Conservation (phyloP, 345 rosid species). For the Brassica rapa region DNA sequence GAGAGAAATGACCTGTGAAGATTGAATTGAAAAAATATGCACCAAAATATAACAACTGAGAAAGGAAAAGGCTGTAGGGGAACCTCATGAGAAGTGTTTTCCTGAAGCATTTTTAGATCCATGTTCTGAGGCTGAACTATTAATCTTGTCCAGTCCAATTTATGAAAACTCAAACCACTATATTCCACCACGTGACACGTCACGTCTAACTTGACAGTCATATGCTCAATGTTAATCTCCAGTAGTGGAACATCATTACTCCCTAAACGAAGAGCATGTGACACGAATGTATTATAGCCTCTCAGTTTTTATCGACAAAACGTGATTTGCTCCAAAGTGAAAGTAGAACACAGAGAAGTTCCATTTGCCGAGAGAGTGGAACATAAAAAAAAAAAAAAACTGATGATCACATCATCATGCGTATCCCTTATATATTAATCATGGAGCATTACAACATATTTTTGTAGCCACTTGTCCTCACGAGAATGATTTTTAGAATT, state of each 20-base stretch:
- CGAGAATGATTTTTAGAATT: too few relatives aligned
- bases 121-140: slow-evolving; percentile 75
- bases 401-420: neutral
- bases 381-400: neutral
- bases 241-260: slow-evolving; percentile 43
- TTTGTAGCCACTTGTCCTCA: too few relatives aligned
- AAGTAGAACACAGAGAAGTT: slow-evolving; percentile 16
- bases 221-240: slow-evolving; percentile 44
- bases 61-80: neutral
- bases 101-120: neutral
- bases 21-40: neutral
- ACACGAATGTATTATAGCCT: neutral
- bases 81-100: neutral
- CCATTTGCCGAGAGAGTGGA: neutral
- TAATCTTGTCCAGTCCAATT: slow-evolving; percentile 52
- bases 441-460: too few relatives aligned
- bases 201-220: slow-evolving; percentile 57
- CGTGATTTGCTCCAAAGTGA: slow-evolving; percentile 30
- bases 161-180: slow-evolving; percentile 49
- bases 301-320: slow-evolving; percentile 5
- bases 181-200: neutral
- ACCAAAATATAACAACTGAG: neutral
- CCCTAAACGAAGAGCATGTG: slow-evolving; percentile 42
- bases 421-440: too few relatives aligned
- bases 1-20: neutral